A percentile compares a stretch with the other conserved stretches of the same genome.
Evolutionary conservation across 805 yeast species (phyloP).

Genomic region (Lipomyces oligophaga): DNA sequence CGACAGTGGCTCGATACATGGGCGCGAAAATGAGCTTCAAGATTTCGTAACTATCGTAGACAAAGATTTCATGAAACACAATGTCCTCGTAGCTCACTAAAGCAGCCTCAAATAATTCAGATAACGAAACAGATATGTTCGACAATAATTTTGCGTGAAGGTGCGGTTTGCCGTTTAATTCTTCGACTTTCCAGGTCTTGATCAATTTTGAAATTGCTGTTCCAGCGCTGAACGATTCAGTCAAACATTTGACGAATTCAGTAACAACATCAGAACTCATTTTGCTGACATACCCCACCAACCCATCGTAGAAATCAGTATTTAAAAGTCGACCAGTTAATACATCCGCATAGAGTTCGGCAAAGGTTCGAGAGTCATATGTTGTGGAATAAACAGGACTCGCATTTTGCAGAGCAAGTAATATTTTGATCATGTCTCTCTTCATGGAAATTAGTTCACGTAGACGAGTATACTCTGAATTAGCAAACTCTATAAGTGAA

Average conservation of each 20-base stretch:
- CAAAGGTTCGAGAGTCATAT: slow-evolving; percentile 1
- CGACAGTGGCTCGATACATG: slow-evolving; percentile 11
- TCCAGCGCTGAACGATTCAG: too few species aligned
- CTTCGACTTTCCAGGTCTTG: slow-evolving; percentile 9
- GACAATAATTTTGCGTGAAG: slow-evolving; percentile 8
- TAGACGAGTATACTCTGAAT: background rate
- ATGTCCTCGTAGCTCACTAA: slow-evolving; percentile 10
- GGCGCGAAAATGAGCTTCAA: slow-evolving; percentile 13
- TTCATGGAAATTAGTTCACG: background rate
- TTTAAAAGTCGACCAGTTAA: slow-evolving; percentile 8
- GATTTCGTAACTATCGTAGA: slow-evolving; percentile 11
- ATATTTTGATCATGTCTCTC: slow-evolving; percentile 2
- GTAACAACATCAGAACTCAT: slow-evolving; percentile 9
- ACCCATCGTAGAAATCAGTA: slow-evolving; percentile 6
- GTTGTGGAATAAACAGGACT: background rate
- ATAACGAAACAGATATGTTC: slow-evolving; percentile 3
- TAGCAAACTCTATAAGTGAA: background rate
- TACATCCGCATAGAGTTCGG: slow-evolving; percentile 14
- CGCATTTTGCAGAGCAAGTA: slow-evolving; percentile 1
- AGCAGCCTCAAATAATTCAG: background rate
- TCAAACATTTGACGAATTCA: background rate
- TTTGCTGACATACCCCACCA: background rate
- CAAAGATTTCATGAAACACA: slow-evolving; percentile 18
- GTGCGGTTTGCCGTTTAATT: slow-evolving; percentile 1
- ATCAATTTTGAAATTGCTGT: too few species aligned